Evolutionary conservation across 345 rosid species (phyloP), one percentile per base, ranked within the genome.

Genomic region (Anacardium occidentale): DNA sequence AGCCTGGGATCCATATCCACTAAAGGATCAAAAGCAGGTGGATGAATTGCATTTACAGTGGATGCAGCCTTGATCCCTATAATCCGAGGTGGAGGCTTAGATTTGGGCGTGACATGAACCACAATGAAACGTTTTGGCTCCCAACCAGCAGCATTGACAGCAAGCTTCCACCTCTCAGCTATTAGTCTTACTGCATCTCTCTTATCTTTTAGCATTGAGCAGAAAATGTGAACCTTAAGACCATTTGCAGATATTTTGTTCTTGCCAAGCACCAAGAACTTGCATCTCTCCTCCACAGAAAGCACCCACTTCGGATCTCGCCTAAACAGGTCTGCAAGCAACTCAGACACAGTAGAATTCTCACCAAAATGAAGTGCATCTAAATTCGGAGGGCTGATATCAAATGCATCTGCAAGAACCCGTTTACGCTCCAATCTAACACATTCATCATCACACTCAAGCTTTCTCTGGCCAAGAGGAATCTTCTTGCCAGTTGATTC

Each of bases 101-200:
- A 95, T 80, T 91, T 92, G 7, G 87, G 76, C 4, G 93, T 89
- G 15, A 82, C 90, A 76, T 91, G 90, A 56, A 91, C 80, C 79
- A 90, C 93, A 66, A 87, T 80, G 65, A 92, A 95, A 62, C 90
- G 93, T 83, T 87, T 95, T 48, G 99, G 96, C 85, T 95, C 99
- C 98, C 99, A 86, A 50, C 97, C 98, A 53, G 93, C 89, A 40
- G 89, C 81, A 65, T 55, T 79, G 64, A 92, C 81, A 14, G 88
- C 81, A 80, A 95, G 97, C 83, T 89, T 95, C 98, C 99, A 95
- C 75, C 98, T 91, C 77, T 89, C 99, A n/a, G 97, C 92, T 75
- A 95, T 84, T 57, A 95, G 73, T 80, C 90, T 81, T 53, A 95
- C 84, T 0, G 92, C 94, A 69, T 92, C 99, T 75, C 93, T 85